phyloP scores from a whole-genome alignment of 352 stramenopile species.

The Saprolegnia parasitica region DNA sequence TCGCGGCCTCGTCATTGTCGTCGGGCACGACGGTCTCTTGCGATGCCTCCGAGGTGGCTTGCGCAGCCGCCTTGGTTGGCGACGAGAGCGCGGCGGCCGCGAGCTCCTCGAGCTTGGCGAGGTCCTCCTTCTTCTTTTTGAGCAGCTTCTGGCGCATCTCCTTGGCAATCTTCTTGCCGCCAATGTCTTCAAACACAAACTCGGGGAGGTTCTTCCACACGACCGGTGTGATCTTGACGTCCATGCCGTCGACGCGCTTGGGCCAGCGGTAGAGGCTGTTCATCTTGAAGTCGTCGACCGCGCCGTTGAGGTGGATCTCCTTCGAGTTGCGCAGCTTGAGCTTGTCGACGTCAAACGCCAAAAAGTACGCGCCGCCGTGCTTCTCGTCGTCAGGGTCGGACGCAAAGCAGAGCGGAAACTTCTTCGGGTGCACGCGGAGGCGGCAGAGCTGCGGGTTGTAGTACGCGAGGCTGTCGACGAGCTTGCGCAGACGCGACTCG shows the following conservation, averaged over 20 bases:
- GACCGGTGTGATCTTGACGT: constrained; percentile 78
- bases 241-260: constrained; percentile 82
- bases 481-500: constrained; percentile 89
- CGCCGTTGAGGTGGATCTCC: constrained; percentile 82
- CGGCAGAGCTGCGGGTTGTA: constrained; percentile 65
- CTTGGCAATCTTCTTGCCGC: constrained; percentile 55
- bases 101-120: constrained; percentile 37
- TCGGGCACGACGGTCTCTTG: neutral
- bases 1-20: neutral
- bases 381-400: constrained; percentile 36
- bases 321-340: constrained; percentile 59
- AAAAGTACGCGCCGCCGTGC: constrained; percentile 78
- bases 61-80: neutral
- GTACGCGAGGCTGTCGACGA: constrained; percentile 84
- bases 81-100: neutral
- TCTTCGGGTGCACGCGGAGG: constrained; percentile 81
- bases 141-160: constrained; percentile 63
- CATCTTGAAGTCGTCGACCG: constrained; percentile 85
- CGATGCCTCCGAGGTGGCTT: neutral
- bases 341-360: constrained; percentile 81
- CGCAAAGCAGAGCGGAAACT: constrained; percentile 69
- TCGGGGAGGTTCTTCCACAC: constrained; percentile 84
- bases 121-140: constrained; percentile 83
- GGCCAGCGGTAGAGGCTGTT: constrained; percentile 87
- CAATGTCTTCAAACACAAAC: constrained; percentile 81